These are phyloP conservation scores for Trichoderma arundinaceum DNA, from an alignment of 2,329 filamentous ascomycete genomes.

Conservation along the genomic window DNA sequence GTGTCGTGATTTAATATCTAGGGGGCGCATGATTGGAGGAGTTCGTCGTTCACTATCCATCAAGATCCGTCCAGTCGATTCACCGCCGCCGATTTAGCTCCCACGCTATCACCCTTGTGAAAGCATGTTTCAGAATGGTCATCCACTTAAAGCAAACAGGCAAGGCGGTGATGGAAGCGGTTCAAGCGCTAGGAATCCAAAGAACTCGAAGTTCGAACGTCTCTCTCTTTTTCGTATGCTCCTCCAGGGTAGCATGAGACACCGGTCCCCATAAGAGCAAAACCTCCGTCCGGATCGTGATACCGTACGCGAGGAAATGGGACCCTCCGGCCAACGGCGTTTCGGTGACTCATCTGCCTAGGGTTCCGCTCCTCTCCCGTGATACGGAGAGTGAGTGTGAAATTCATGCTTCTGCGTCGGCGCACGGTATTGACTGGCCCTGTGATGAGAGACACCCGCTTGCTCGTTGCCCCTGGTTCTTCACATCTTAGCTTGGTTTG, in stretches of 20 bases:
- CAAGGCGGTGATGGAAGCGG: slow-evolving; percentile 26
- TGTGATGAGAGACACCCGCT: slow-evolving; percentile 18
- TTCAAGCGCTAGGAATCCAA: background rate
- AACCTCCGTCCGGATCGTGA: slow-evolving; percentile 21
- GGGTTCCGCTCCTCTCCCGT: slow-evolving; percentile 23
- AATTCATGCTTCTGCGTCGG: slow-evolving; percentile 27
- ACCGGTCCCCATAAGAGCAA: slow-evolving; percentile 5
- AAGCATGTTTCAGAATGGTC: slow-evolving; percentile 21
- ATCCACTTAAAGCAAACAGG: slow-evolving; percentile 7
- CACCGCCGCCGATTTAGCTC: slow-evolving; percentile 31
- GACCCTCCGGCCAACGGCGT: slow-evolving; percentile 22
- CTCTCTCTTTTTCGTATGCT: slow-evolving; percentile 1
- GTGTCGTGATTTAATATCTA: slow-evolving; percentile 9
- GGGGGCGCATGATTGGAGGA: slow-evolving; percentile 20
- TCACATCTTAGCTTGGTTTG: slow-evolving; percentile 13
- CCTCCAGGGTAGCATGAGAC: slow-evolving; percentile 12
- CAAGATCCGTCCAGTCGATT: slow-evolving; percentile 27
- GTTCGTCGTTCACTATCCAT: slow-evolving; percentile 11
- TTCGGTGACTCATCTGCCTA: slow-evolving; percentile 30
- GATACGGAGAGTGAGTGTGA: slow-evolving; percentile 22
- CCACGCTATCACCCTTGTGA: slow-evolving; percentile 27
- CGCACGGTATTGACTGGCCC: slow-evolving; percentile 8
- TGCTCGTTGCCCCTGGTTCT: slow-evolving; percentile 18
- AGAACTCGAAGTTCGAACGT: background rate
- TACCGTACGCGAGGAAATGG: slow-evolving; percentile 26